Conservation (phyloP, 345 rosid genomes). For the Cardamine chenopodiifolia region DNA sequence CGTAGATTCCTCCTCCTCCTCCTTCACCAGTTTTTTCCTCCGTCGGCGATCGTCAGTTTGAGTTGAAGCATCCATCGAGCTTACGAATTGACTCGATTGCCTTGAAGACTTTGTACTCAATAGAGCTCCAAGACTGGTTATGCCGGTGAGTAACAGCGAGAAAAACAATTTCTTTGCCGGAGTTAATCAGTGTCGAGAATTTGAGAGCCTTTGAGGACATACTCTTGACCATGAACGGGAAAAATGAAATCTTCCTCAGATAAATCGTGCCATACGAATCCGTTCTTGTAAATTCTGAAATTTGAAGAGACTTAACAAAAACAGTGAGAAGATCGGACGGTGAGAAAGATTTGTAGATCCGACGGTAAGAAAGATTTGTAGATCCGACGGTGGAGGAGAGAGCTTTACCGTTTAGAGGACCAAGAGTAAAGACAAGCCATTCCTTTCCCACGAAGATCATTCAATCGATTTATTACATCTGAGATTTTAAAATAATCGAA, state of each 20-base stretch:
- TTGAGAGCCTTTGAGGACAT: slow-evolving; percentile 84
- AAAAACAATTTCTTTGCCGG: slow-evolving; percentile 41
- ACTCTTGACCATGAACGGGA: slow-evolving; percentile 73
- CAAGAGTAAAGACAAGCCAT: slow-evolving; percentile 53
- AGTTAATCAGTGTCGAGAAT: slow-evolving; percentile 45
- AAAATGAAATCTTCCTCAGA: slow-evolving; percentile 61
- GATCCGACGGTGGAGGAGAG: not conserved
- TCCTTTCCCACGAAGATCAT: slow-evolving; percentile 72
- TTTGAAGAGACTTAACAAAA: not conserved
- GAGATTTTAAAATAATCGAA: slow-evolving; percentile 27
- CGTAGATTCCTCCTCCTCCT: slow-evolving; percentile 23
- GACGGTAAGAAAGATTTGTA: not conserved
- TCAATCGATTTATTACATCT: slow-evolving; percentile 74
- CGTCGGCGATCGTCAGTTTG: slow-evolving; percentile 66
- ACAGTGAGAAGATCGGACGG: not conserved
- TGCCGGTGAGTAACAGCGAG: slow-evolving; percentile 50
- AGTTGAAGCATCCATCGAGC: slow-evolving; percentile 75
- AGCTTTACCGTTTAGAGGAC: slow-evolving; percentile 19
- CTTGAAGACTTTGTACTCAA: slow-evolving; percentile 68
- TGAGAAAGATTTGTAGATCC: not conserved
- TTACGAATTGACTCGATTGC: slow-evolving; percentile 44
- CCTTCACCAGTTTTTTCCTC: slow-evolving; percentile 45
- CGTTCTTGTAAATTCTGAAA: slow-evolving; percentile 74
- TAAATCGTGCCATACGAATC: slow-evolving; percentile 88
- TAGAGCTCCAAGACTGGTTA: slow-evolving; percentile 72